Percentiles rank a stretch among this genome's conserved stretches.
phyloP scores from a whole-genome alignment of 2,329 filamentous ascomycete species.

The Colletotrichum sp. region DNA sequence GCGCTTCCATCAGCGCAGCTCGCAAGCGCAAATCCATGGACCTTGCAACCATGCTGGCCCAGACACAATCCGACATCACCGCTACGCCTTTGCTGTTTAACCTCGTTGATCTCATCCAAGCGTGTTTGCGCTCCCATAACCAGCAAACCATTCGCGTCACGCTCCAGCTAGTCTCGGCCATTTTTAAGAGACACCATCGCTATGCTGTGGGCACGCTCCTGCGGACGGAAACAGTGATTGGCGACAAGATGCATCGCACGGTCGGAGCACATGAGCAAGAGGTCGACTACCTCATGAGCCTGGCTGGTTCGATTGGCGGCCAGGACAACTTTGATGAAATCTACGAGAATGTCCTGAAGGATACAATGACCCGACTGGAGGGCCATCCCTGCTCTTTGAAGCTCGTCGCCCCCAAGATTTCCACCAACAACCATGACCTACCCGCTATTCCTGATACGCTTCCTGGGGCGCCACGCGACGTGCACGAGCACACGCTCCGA shows the following conservation, averaged over 20 bases:
- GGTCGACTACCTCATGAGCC: slow-evolving; percentile 71
- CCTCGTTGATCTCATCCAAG: slow-evolving; percentile 86
- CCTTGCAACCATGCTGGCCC: slow-evolving; percentile 78
- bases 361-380: slow-evolving; percentile 72
- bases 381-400: slow-evolving; percentile 75
- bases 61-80: slow-evolving; percentile 71
- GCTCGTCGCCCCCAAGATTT: slow-evolving; percentile 67
- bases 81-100: slow-evolving; percentile 90
- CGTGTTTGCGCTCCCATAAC: slow-evolving; percentile 83
- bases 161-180: slow-evolving; percentile 83
- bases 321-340: slow-evolving; percentile 74
- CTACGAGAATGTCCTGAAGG: slow-evolving; percentile 75
- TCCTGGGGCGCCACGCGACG: slow-evolving; percentile 66
- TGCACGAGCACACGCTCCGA: slow-evolving; percentile 65
- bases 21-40: slow-evolving; percentile 90
- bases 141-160: slow-evolving; percentile 90
- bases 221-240: slow-evolving; percentile 65
- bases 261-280: slow-evolving; percentile 78
- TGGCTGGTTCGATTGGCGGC: slow-evolving; percentile 73
- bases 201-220: slow-evolving; percentile 83
- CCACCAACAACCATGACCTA: slow-evolving; percentile 60
- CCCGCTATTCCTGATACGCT: slow-evolving; percentile 61
- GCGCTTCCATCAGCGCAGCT: slow-evolving; percentile 67
- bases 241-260: slow-evolving; percentile 65
- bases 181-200: slow-evolving; percentile 85